A percentile compares a stretch with the other conserved stretches of the same genome.
These are phyloP conservation scores for Lentinula detonsa DNA, from an alignment of 768 basidiomycete genomes.

Conservation along the genomic window DNA sequence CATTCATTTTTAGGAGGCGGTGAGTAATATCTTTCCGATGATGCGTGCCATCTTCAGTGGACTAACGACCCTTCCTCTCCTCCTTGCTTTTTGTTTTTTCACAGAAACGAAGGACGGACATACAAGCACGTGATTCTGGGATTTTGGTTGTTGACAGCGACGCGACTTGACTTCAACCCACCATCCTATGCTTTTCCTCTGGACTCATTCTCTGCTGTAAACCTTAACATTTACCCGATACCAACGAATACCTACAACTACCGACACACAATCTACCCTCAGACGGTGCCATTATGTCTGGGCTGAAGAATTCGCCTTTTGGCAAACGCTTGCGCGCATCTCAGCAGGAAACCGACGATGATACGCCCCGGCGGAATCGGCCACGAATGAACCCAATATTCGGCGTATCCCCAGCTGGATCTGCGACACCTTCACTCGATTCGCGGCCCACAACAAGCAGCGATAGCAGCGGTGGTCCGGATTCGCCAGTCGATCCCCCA, in stretches of 20 bases:
- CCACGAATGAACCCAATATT: constrained; percentile 51
- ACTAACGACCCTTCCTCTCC: neutral
- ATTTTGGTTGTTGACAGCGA: neutral
- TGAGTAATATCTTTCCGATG: too few species aligned
- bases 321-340: constrained; percentile 77
- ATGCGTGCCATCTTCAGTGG: too few species aligned
- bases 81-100: neutral
- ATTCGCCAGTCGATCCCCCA: constrained; percentile 17
- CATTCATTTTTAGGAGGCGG: too few species aligned
- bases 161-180: neutral
- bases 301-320: constrained; percentile 80
- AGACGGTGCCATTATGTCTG: constrained; percentile 44
- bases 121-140: neutral
- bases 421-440: constrained; percentile 52
- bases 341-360: constrained; percentile 56
- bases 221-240: neutral
- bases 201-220: neutral
- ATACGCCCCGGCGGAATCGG: constrained; percentile 43
- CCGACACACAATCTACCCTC: neutral
- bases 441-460: constrained; percentile 49
- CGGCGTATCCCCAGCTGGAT: constrained; percentile 30
- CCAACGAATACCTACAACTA: neutral
- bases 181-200: neutral
- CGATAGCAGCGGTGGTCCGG: constrained; percentile 45
- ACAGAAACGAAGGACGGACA: neutral